Evolutionary conservation across 805 yeast species (phyloP).

Genomic region (Hermanozyma aechmeae): DNA sequence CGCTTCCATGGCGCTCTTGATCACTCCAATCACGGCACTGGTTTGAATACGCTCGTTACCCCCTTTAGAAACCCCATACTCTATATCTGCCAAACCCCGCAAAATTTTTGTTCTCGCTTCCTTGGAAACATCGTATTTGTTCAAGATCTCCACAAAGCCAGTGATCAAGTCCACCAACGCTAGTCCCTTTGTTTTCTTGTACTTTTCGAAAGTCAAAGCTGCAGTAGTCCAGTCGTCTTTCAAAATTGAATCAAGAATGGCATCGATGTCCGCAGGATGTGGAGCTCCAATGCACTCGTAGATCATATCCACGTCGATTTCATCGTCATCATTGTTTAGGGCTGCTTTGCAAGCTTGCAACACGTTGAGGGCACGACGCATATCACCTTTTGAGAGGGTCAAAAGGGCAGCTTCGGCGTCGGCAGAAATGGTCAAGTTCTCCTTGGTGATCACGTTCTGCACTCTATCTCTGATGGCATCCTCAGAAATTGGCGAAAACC

Average conservation of each 20-base stretch:
- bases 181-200: constrained; percentile 69
- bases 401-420: constrained; percentile 63
- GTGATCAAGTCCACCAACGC: constrained; percentile 81
- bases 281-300: constrained; percentile 97
- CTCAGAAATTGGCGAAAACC: constrained; percentile 74
- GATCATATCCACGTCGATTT: constrained; percentile 62
- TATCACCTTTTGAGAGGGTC: constrained; percentile 80
- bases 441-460: constrained; percentile 58
- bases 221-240: constrained; percentile 86
- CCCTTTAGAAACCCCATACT: constrained; percentile 85
- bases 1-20: constrained; percentile 55
- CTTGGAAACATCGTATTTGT: constrained; percentile 55
- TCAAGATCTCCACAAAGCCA: constrained; percentile 66
- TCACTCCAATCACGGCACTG: constrained; percentile 82
- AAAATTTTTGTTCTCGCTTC: constrained; percentile 55
- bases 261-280: constrained; percentile 74
- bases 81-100: constrained; percentile 74
- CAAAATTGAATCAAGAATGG: constrained; percentile 66
- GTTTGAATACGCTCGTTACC: constrained; percentile 87
- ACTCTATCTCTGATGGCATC: constrained; percentile 64
- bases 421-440: constrained; percentile 46
- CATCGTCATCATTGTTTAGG: constrained; percentile 27
- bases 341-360: constrained; percentile 91
- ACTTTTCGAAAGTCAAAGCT: constrained; percentile 50
- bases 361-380: constrained; percentile 91